These are phyloP conservation scores for Zasmidium angulare DNA, from an alignment of 2,329 filamentous ascomycete species.

Conservation along the genomic window DNA sequence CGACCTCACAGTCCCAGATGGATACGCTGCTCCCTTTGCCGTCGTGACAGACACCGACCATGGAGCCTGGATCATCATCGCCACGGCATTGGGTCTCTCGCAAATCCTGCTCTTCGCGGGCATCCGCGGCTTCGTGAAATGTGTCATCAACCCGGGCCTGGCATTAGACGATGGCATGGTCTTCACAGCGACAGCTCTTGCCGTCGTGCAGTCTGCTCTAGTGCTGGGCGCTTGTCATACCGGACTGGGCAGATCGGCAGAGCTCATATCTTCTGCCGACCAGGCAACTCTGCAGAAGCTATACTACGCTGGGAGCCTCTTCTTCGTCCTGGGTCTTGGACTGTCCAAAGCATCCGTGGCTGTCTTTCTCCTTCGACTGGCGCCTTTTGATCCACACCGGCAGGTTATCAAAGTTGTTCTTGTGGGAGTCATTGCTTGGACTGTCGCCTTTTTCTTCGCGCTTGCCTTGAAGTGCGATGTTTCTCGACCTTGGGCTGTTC, in stretches of 20 bases:
- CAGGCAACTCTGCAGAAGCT: conserved; percentile 7
- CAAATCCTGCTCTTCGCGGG: conserved; percentile 9
- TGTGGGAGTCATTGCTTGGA: conserved; percentile 6
- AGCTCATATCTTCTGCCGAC: background rate
- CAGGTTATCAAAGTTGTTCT: background rate
- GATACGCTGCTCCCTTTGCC: conserved; percentile 11
- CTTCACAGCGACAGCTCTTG: conserved; percentile 5
- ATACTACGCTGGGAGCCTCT: conserved; percentile 17
- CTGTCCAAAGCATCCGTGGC: conserved; percentile 11
- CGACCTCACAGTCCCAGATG: conserved; percentile 4
- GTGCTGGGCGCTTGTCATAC: conserved; percentile 8
- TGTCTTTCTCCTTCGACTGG: conserved; percentile 13
- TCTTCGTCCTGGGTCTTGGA: conserved; percentile 12
- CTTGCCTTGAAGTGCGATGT: conserved; percentile 18
- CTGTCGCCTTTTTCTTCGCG: conserved; percentile 9
- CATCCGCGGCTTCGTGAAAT: conserved; percentile 12
- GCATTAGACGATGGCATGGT: conserved; percentile 13
- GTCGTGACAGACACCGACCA: conserved; percentile 14
- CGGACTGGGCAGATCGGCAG: conserved; percentile 12
- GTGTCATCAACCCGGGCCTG: conserved; percentile 8
- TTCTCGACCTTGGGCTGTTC: conserved; percentile 16
- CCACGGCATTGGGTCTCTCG: conserved; percentile 12
- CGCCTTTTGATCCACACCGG: conserved; percentile 10
- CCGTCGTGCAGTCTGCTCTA: conserved; percentile 6
- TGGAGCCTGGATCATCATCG: conserved; percentile 18